These are phyloP conservation scores for Dioscorea zingiberensis DNA, from an alignment of 106 monocot genomes.

Conservation along the genomic window DNA sequence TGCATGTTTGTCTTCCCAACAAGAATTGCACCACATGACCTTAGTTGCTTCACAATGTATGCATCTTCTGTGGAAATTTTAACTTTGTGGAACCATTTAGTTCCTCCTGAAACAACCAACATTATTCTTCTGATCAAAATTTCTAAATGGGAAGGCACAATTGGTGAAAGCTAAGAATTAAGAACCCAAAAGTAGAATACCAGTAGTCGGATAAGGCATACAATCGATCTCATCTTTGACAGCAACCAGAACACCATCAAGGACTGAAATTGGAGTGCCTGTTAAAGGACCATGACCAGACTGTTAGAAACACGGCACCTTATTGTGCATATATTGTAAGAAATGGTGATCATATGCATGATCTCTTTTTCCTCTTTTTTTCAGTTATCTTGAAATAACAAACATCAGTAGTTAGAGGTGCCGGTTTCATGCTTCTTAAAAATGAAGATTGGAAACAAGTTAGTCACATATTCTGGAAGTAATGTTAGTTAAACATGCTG, in stretches of 20 bases:
- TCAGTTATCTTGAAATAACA: not conserved
- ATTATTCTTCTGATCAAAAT: not conserved
- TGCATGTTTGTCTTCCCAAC: slow-evolving; percentile 98
- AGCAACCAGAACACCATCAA: slow-evolving; percentile 79
- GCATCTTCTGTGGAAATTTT: slow-evolving; percentile 65
- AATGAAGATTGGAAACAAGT: not conserved
- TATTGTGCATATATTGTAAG: not conserved
- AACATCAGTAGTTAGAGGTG: not conserved
- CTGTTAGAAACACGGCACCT: not conserved
- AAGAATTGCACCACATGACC: slow-evolving; percentile 84
- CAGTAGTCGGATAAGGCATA: slow-evolving; percentile 84
- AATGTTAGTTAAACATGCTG: not conserved
- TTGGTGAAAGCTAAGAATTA: not conserved
- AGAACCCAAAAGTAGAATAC: slow-evolving; percentile 17
- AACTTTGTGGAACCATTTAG: slow-evolving; percentile 73
- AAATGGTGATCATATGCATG: not conserved
- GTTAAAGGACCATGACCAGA: slow-evolving; percentile 1
- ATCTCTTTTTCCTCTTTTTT: not conserved
- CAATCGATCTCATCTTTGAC: slow-evolving; percentile 96
- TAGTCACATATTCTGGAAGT: not conserved
- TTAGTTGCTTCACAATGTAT: slow-evolving; percentile 52
- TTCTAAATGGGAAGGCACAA: not conserved
- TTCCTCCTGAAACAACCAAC: slow-evolving; percentile 46
- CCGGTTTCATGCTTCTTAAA: not conserved
- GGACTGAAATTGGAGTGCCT: slow-evolving; percentile 68